Conservation (phyloP, 257 asterid genomes). For the Euphrasia confusa region DNA sequence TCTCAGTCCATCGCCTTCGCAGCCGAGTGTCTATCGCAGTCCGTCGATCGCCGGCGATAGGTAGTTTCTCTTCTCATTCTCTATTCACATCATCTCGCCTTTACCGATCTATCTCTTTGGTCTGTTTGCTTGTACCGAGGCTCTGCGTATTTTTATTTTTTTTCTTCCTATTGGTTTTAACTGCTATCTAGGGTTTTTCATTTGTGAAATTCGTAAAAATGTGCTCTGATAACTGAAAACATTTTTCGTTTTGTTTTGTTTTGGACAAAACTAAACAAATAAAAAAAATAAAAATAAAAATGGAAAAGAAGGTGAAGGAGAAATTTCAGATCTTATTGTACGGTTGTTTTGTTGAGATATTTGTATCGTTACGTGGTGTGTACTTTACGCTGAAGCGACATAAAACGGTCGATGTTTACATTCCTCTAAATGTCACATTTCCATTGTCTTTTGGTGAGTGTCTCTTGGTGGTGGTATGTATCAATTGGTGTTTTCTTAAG, state of each 20-base stretch:
- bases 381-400: not conserved
- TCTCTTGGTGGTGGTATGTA: not conserved
- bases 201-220: not conserved
- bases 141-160: not conserved
- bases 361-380: not conserved
- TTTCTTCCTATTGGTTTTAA: not conserved
- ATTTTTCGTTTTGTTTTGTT: not conserved
- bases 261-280: not conserved
- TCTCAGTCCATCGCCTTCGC: not conserved
- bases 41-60: conserved; percentile 23
- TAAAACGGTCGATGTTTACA: not conserved
- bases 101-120: not conserved
- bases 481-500: not conserved
- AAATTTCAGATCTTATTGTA: not conserved
- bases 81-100: not conserved
- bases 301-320: not conserved
- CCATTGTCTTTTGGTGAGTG: not conserved
- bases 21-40: not conserved
- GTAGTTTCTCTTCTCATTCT: conserved; percentile 14
- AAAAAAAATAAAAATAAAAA: not conserved
- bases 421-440: not conserved
- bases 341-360: not conserved
- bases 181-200: not conserved
- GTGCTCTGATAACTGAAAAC: not conserved
- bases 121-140: not conserved